phyloP scores from a whole-genome alignment of 1,139 yeast genomes.

The Taphrina betulina region DNA sequence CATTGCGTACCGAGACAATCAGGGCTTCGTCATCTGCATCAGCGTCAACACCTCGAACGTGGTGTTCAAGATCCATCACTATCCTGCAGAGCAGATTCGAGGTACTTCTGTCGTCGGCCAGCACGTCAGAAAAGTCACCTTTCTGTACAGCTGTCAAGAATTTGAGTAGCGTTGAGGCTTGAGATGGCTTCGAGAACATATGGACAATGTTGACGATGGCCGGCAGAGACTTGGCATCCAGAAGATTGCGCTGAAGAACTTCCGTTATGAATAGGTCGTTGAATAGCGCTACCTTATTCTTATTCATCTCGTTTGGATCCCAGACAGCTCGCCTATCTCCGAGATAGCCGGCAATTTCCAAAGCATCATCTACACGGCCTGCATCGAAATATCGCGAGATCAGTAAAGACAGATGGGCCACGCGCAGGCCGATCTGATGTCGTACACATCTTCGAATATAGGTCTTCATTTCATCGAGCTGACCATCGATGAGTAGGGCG shows the following conservation, averaged over 20 bases:
- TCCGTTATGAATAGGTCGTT: neutral
- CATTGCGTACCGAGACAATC: no score
- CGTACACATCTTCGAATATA: constrained; percentile 5
- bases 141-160: no score
- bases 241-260: neutral
- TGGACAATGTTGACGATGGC: neutral
- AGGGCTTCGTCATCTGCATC: no score
- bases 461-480: neutral
- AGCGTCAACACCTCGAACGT: no score
- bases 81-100: no score
- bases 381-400: constrained; percentile 6
- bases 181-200: no score
- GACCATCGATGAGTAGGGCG: constrained; percentile 7
- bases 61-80: no score
- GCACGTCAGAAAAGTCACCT: no score
- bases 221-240: constrained; percentile 4
- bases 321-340: constrained; percentile 7
- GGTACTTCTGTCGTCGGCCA: no score
- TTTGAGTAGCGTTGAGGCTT: no score
- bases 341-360: neutral
- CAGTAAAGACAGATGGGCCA: constrained; percentile 7
- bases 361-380: constrained; percentile 7
- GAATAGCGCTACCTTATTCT: neutral
- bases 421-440: constrained; percentile 1
- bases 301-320: neutral